These are phyloP conservation scores for Bromus sterilis DNA, from an alignment of 176 grass and related monocot genomes.

Conservation along the genomic window DNA sequence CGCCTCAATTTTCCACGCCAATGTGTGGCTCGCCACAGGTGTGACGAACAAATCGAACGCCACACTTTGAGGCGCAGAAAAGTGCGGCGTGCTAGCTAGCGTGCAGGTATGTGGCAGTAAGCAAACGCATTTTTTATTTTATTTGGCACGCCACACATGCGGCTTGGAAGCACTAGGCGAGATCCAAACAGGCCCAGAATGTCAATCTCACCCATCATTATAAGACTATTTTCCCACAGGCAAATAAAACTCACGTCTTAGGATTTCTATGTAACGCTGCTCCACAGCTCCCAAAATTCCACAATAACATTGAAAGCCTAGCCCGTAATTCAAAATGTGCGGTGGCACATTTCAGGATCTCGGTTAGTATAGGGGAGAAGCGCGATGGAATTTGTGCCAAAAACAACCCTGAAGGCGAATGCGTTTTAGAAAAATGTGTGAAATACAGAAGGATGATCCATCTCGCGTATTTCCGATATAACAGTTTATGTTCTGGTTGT, in stretches of 20 bases:
- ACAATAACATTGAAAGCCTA: neutral
- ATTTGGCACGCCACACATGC: no score
- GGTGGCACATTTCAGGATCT: neutral
- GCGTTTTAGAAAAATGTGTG: neutral
- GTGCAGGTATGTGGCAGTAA: no score
- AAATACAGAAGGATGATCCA: neutral
- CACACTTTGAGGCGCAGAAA: no score
- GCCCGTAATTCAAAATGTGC: neutral
- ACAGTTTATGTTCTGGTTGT: neutral
- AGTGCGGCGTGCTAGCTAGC: no score
- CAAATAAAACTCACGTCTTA: neutral
- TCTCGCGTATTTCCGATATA: neutral
- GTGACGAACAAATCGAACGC: no score
- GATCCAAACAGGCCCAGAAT: no score
- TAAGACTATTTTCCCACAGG: neutral
- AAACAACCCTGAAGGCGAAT: neutral
- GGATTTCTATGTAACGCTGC: neutral
- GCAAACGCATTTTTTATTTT: no score
- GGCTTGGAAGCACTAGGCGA: no score
- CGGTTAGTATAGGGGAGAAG: neutral
- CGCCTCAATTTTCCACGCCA: no score
- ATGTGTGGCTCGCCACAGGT: no score
- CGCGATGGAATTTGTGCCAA: neutral
- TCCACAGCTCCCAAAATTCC: neutral
- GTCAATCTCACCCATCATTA: neutral